Evolutionary conservation across 108 stramenopile species (phyloP).

Genomic region (Asterionellopsis glacialis): DNA sequence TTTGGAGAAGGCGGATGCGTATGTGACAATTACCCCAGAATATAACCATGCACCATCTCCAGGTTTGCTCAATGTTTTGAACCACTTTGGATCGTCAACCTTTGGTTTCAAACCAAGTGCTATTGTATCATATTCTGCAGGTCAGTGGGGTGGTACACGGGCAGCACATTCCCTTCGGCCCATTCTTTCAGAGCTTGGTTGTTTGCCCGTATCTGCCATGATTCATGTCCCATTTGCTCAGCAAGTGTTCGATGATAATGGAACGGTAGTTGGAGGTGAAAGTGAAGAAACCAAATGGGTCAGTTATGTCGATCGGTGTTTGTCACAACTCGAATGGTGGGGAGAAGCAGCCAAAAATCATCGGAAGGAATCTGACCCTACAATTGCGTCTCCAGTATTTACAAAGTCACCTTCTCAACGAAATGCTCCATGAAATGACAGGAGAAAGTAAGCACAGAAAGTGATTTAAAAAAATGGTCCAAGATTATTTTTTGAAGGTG

Average conservation of each 20-base stretch:
- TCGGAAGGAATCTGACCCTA: conserved; percentile 43
- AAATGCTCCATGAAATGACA: conserved; percentile 52
- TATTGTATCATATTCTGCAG: conserved; percentile 74
- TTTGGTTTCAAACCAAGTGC: conserved; percentile 72
- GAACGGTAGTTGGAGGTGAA: conserved; percentile 15
- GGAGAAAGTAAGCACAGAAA: not conserved
- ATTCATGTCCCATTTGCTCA: conserved; percentile 60
- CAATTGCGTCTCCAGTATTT: conserved; percentile 45
- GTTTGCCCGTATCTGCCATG: conserved; percentile 76
- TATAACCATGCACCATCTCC: conserved; percentile 82
- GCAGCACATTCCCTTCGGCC: conserved; percentile 61
- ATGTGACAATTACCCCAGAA: conserved; percentile 76
- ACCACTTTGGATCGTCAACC: conserved; percentile 66
- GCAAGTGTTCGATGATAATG: conserved; percentile 54
- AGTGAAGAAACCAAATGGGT: conserved; percentile 36
- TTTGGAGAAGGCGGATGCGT: conserved; percentile 51
- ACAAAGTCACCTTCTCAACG: conserved; percentile 38
- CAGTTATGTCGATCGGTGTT: conserved; percentile 46
- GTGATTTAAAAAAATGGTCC: too few relatives aligned
- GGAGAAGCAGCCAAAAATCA: conserved; percentile 51
- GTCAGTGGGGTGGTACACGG: conserved; percentile 78
- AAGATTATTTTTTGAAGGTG: too few relatives aligned
- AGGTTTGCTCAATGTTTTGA: conserved; percentile 60
- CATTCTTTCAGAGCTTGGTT: conserved; percentile 67
- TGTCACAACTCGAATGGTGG: conserved; percentile 83